Evolutionary conservation across 257 asterid genomes (phyloP), one percentile per base, ranked within the genome.

Genomic region (Ilex asprella): DNA sequence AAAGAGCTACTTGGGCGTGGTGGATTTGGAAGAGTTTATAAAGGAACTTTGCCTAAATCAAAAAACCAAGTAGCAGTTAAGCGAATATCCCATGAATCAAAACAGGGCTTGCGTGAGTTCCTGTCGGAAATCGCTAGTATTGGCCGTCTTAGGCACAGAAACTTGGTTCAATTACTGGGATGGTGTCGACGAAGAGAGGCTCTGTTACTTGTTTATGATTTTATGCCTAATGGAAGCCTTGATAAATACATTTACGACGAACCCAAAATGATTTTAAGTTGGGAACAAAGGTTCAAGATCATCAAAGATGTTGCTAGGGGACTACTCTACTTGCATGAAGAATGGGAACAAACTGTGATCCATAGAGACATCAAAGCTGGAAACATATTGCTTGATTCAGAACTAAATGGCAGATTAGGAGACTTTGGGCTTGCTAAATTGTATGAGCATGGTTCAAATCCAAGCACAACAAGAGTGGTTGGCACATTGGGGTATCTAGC

Each of bases 401-500:
- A 50, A 11, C 16, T 50, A 4, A n/a, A 50, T 12, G 55, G 15
- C 16, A 50, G 7, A 14, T 14, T 50, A 11, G 55, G 55, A 50
- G 55, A 50, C 13, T 50, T 50, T 14, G 55, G 55, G 6, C 21
- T 50, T 12, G 13, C 55, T 6, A 50, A n/a, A 14, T 11, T n/a
- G 15, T 50, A 50, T n/a, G 55, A 50, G 21, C 55, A 50, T n/a
- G 55, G 55, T 6, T 50, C 21, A 12, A 12, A 50, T n/a, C 55
- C 55, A 50, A 6, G 21, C 15, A 50, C 16, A 1, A 50, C 55
- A n/a, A 50, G 55, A 6, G 21, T 50, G 16, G 55, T 50, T 10
- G 55, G 55, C 16, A 50, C 55, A n/a, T n/a, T 50, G 15, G 55
- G 55, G 55, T 50, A 50, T 14, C 21, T 50, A n/a, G 55, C 55